Evolutionary conservation across 1,284 basidiomycete species (phyloP).

Genomic region (Moesziomyces sp.): DNA sequence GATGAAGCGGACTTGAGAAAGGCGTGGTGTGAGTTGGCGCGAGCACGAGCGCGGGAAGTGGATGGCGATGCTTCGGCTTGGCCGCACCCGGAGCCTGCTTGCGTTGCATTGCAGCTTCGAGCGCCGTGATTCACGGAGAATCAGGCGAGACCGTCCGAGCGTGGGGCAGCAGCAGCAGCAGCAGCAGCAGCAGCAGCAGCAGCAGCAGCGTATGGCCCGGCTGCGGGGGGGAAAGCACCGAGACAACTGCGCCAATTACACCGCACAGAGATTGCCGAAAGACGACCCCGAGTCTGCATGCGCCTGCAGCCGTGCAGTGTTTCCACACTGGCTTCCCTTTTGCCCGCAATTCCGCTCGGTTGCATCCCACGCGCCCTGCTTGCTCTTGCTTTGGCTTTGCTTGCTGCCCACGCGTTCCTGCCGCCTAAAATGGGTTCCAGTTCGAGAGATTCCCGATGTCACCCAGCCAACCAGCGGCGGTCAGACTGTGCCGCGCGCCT

Average conservation of each 20-base stretch:
- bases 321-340: too few relatives aligned
- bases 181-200: too few relatives aligned
- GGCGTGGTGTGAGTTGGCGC: too few relatives aligned
- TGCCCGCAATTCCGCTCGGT: constrained; percentile 11
- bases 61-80: background rate
- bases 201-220: too few relatives aligned
- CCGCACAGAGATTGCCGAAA: too few relatives aligned
- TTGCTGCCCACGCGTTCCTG: constrained; percentile 4
- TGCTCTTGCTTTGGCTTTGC: background rate
- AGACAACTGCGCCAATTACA: too few relatives aligned
- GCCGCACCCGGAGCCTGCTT: background rate
- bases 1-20: too few relatives aligned
- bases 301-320: background rate
- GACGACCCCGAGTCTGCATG: too few relatives aligned
- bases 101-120: too few relatives aligned
- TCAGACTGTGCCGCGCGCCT: background rate
- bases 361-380: background rate
- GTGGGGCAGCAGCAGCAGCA: too few relatives aligned
- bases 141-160: background rate
- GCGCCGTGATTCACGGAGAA: background rate
- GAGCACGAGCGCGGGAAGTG: too few relatives aligned
- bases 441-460: constrained; percentile 19
- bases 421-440: background rate
- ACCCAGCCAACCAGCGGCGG: constrained; percentile 4
- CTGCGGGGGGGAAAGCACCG: too few relatives aligned